These are phyloP conservation scores for Coniella lustricola DNA, from an alignment of 2,329 filamentous ascomycete species.

Conservation along the genomic window DNA sequence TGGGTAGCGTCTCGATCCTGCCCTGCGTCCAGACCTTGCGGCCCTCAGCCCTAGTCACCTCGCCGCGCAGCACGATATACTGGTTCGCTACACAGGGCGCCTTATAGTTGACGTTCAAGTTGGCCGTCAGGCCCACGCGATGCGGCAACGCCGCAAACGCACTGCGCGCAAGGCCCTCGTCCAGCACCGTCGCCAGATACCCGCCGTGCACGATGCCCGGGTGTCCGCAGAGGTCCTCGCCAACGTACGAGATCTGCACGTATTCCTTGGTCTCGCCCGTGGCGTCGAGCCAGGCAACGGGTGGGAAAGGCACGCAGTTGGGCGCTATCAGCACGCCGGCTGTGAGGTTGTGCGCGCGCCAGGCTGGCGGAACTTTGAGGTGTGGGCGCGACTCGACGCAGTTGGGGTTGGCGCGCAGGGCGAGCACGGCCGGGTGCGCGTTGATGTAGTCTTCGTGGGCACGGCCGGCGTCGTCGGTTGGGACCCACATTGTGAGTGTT, in stretches of 20 bases:
- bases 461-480: constrained; percentile 44
- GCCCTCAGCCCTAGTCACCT: constrained; percentile 80
- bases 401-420: constrained; percentile 58
- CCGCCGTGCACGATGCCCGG: constrained; percentile 88
- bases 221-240: constrained; percentile 77
- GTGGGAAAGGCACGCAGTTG: constrained; percentile 72
- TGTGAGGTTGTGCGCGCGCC: constrained; percentile 71
- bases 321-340: constrained; percentile 71
- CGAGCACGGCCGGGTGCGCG: constrained; percentile 64
- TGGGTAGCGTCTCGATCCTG: constrained; percentile 69
- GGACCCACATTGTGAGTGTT: constrained; percentile 59
- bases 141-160: constrained; percentile 85
- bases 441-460: constrained; percentile 69
- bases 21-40: constrained; percentile 93
- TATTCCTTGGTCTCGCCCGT: constrained; percentile 53
- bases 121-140: constrained; percentile 80
- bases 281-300: constrained; percentile 67
- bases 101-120: constrained; percentile 75
- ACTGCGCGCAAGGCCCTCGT: constrained; percentile 82
- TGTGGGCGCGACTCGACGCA: constrained; percentile 77
- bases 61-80: constrained; percentile 71
- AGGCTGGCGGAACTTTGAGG: constrained; percentile 68
- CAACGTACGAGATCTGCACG: constrained; percentile 70
- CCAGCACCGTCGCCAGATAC: constrained; percentile 82
- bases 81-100: constrained; percentile 68